Conservation (phyloP, 1,284 basidiomycete species). For the Pseudozyma sp. region DNA sequence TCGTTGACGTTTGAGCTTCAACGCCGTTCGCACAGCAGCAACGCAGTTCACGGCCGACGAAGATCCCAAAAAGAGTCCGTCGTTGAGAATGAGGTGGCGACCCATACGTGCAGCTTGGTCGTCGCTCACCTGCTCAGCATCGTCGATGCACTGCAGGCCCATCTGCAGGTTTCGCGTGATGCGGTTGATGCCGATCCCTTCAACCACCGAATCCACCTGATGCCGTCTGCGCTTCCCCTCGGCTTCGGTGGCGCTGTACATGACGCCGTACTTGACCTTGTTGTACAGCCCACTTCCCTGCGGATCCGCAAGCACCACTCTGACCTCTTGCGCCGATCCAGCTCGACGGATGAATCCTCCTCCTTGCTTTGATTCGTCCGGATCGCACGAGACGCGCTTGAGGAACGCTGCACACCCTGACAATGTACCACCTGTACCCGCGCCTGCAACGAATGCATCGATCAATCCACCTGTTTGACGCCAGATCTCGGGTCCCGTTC, state of each 20-base stretch:
- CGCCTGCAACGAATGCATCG: constrained; percentile 92
- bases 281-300: constrained; percentile 95
- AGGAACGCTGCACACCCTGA: constrained; percentile 85
- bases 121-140: constrained; percentile 61
- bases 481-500: constrained; percentile 96
- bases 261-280: constrained; percentile 80
- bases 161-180: constrained; percentile 63
- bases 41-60: constrained; percentile 96
- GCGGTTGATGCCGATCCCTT: constrained; percentile 76
- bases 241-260: constrained; percentile 89
- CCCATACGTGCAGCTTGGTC: constrained; percentile 66
- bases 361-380: constrained; percentile 26
- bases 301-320: constrained; percentile 82
- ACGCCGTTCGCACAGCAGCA: constrained; percentile 75
- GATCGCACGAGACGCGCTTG: constrained; percentile 71
- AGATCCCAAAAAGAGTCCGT: constrained; percentile 94
- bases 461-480: constrained; percentile 85
- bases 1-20: constrained; percentile 53
- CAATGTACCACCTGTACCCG: constrained; percentile 95
- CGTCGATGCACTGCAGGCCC: constrained; percentile 61
- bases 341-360: constrained; percentile 25
- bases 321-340: constrained; percentile 33
- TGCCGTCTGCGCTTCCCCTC: constrained; percentile 95
- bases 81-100: constrained; percentile 69
- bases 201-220: constrained; percentile 73